Conservation (phyloP, 1,284 basidiomycete species). For the Heterobasidion parviporum region DNA sequence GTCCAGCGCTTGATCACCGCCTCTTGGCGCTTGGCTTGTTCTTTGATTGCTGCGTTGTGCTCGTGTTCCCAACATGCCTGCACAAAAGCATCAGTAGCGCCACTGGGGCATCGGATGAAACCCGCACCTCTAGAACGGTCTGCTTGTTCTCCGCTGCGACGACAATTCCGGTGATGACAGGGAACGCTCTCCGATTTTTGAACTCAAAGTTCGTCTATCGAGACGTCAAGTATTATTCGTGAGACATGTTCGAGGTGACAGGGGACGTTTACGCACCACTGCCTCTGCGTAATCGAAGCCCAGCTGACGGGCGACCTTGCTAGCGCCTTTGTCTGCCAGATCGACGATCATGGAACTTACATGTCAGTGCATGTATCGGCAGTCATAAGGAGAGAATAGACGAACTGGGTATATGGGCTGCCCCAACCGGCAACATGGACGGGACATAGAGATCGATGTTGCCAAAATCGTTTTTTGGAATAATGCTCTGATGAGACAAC, state of each 20-base stretch:
- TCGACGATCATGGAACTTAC: background rate
- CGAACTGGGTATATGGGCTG: slow-evolving; percentile 83
- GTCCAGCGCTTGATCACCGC: slow-evolving; percentile 85
- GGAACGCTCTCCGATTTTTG: slow-evolving; percentile 81
- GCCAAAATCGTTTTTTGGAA: slow-evolving; percentile 94
- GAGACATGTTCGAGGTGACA: background rate
- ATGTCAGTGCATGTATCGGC: background rate
- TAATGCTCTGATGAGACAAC: slow-evolving; percentile 58
- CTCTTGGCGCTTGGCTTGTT: slow-evolving; percentile 70
- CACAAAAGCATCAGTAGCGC: slow-evolving; percentile 3
- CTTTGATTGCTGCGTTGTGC: slow-evolving; percentile 70
- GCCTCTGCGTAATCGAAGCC: slow-evolving; percentile 92
- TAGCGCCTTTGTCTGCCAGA: slow-evolving; percentile 71
- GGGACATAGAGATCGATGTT: slow-evolving; percentile 96
- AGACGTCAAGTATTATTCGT: background rate
- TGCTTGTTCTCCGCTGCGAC: slow-evolving; percentile 77
- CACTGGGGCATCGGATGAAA: slow-evolving; percentile 8
- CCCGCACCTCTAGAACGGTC: slow-evolving; percentile 63
- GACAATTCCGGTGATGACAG: slow-evolving; percentile 83
- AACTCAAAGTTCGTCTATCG: slow-evolving; percentile 90
- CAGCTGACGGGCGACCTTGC: slow-evolving; percentile 84
- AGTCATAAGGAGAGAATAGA: slow-evolving; percentile 10
- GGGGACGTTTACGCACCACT: slow-evolving; percentile 48
- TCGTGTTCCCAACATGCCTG: slow-evolving; percentile 84
- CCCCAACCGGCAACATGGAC: slow-evolving; percentile 89